Evolutionary conservation across 2,329 filamentous ascomycete genomes (phyloP), one percentile per base, ranked within the genome.

Genomic region (Trichoderma asperellum): DNA sequence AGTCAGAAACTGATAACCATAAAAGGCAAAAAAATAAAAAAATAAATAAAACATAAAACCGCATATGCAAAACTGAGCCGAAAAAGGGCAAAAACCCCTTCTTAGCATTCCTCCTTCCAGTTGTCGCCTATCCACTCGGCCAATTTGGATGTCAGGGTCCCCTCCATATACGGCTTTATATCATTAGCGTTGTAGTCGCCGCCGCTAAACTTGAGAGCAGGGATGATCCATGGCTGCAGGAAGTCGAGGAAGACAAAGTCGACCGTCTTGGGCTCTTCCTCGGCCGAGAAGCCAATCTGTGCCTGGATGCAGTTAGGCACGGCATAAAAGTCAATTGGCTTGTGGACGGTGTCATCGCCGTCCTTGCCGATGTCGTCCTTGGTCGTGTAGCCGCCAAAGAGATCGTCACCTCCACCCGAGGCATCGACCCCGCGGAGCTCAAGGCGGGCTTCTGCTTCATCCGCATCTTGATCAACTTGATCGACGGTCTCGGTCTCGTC

Each of bases 181-280:
- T 89, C 83, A 5, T 79, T 77, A 10, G 79, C 76, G 27, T 72
- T 79, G 68, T 86, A 89, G 32, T 84, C 82, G 1, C 83, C 84
- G 0, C 87, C 87, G 32, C 81, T 81, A 71, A 87, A 85, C 73
- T 89, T 88, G 71, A 97, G 82, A 2, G 93, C 94, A 12, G 91
- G 81, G 21, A 97, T 79, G 49, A 98, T 83, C 87, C 92, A 96
- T 11, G 89, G 89, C 79, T 96, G 87, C 43, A 98, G 89, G 78
- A 97, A 99, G 77, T 97, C 94, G 69, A 97, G 88, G 77, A 96
- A 99, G 16, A 97, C 89, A 8, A 99, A 78, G 78, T 98, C 95
- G 0, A 99, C 93, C 0, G 81, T 90, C 64, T 91, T 87, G 0
- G 93, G 92, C 18, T 87, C 82, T 6, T 77, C 84, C 6, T 78